Evolutionary conservation across 2,329 filamentous ascomycete species (phyloP).

Genomic region (Clonostachys chloroleuca): DNA sequence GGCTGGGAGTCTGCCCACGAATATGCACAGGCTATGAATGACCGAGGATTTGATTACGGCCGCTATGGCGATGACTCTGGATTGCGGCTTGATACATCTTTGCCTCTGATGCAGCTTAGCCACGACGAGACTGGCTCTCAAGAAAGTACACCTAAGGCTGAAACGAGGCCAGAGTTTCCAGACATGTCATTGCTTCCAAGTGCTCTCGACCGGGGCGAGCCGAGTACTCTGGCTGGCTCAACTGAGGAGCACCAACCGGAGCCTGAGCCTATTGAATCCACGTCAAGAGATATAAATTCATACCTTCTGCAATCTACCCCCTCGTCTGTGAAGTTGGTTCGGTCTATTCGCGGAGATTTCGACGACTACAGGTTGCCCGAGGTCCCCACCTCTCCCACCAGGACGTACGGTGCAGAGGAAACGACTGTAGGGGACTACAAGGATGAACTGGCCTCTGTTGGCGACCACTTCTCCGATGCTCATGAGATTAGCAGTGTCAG

Average conservation of each 20-base stretch:
- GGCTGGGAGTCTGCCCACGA: conserved; percentile 15
- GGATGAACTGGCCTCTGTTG: conserved; percentile 24
- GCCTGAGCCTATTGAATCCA: conserved; percentile 30
- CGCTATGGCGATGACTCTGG: too few species aligned
- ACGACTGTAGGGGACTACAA: conserved; percentile 9
- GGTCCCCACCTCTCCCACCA: conserved; percentile 12
- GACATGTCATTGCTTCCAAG: conserved; percentile 1
- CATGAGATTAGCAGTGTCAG: conserved; percentile 10
- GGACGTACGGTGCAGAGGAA: conserved; percentile 7
- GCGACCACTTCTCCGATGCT: conserved; percentile 29
- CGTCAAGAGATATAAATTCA: conserved; percentile 35
- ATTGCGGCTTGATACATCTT: conserved; percentile 16
- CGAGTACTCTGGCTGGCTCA: background rate
- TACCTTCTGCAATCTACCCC: conserved; percentile 34
- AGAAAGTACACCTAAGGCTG: conserved; percentile 66
- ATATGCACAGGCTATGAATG: conserved; percentile 5
- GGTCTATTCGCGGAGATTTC: conserved; percentile 13
- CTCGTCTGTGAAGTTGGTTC: conserved; percentile 18
- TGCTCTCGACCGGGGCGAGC: conserved; percentile 2
- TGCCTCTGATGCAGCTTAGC: conserved; percentile 18
- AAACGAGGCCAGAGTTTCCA: conserved; percentile 22
- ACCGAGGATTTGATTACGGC: too few species aligned
- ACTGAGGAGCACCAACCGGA: conserved; percentile 14
- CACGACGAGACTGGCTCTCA: conserved; percentile 54
- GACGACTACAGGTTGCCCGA: conserved; percentile 12